A percentile compares a stretch with the other conserved stretches of the same genome.
phyloP scores from a whole-genome alignment of 78 protist genomes.

The Emiliania huxleyi region DNA sequence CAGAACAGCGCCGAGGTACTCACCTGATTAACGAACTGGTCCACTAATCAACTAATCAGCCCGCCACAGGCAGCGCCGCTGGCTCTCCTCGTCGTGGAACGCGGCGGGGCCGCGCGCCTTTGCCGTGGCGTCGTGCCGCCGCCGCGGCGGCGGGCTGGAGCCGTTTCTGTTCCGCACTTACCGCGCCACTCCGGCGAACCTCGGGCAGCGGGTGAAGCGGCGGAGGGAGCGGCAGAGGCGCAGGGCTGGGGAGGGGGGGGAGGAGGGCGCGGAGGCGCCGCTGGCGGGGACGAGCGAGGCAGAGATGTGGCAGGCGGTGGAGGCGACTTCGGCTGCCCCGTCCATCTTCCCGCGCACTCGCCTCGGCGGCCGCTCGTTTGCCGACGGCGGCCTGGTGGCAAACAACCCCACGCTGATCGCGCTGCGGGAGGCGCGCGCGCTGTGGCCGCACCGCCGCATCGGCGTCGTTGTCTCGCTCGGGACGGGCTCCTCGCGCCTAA shows the following conservation, averaged over 20 bases:
- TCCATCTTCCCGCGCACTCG: not conserved
- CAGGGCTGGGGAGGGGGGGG: no score
- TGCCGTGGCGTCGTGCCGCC: not conserved
- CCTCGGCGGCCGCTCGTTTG: not conserved
- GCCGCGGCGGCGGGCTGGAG: not conserved
- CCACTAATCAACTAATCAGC: no score
- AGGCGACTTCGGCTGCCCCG: not conserved
- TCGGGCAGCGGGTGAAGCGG: not conserved
- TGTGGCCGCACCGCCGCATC: not conserved
- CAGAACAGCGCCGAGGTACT: no score
- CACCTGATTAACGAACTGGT: no score
- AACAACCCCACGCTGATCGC: not conserved
- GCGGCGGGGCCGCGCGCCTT: not conserved
- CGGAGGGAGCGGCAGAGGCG: not conserved
- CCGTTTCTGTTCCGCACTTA: not conserved
- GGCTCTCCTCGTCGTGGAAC: no score
- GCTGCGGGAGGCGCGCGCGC: not conserved
- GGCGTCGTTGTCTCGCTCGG: not conserved
- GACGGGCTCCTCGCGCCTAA: not conserved
- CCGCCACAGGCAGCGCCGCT: no score
- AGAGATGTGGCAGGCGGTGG: not conserved
- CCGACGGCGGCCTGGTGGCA: conserved; percentile 13
- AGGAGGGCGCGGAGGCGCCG: no score
- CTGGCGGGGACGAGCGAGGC: not conserved
- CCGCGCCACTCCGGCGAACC: not conserved